Percentiles rank a stretch among this genome's conserved stretches.
phyloP scores from a whole-genome alignment of 768 basidiomycete genomes.

The Rhodotorula paludigena region DNA sequence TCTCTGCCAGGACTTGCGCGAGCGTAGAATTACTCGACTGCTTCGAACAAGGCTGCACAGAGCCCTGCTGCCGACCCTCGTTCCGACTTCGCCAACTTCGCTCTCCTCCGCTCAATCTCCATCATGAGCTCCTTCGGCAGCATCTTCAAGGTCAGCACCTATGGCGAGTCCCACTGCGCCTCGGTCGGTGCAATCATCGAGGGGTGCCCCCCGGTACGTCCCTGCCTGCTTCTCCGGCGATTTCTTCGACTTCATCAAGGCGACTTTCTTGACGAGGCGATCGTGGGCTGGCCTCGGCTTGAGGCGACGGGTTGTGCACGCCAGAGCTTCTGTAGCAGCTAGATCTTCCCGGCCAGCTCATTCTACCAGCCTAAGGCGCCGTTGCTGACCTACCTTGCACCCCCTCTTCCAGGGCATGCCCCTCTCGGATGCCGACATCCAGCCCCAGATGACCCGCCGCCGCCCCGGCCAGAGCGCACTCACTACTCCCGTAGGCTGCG shows the following conservation, averaged over 20 bases:
- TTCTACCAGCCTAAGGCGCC: background rate
- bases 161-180: slow-evolving; percentile 94
- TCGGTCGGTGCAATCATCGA: slow-evolving; percentile 97
- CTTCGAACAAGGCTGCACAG: too few relatives aligned
- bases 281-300: too few relatives aligned
- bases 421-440: slow-evolving; percentile 75
- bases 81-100: too few relatives aligned
- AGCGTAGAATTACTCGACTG: too few relatives aligned
- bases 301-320: too few relatives aligned
- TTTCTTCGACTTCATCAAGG: too few relatives aligned
- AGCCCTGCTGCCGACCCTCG: too few relatives aligned
- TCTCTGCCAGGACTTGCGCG: too few relatives aligned
- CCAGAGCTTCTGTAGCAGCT: too few relatives aligned
- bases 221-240: background rate
- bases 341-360: too few relatives aligned
- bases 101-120: background rate
- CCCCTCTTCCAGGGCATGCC: slow-evolving; percentile 62
- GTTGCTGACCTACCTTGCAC: background rate
- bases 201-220: slow-evolving; percentile 84
- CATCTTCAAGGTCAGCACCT: slow-evolving; percentile 90
- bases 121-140: slow-evolving; percentile 91
- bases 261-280: background rate
- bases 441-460: slow-evolving; percentile 81
- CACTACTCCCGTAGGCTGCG: slow-evolving; percentile 75
- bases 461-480: slow-evolving; percentile 94